These are phyloP conservation scores for Umbelopsis ramanniana DNA, from an alignment of 192 early-diverging fungal genomes.

Conservation along the genomic window DNA sequence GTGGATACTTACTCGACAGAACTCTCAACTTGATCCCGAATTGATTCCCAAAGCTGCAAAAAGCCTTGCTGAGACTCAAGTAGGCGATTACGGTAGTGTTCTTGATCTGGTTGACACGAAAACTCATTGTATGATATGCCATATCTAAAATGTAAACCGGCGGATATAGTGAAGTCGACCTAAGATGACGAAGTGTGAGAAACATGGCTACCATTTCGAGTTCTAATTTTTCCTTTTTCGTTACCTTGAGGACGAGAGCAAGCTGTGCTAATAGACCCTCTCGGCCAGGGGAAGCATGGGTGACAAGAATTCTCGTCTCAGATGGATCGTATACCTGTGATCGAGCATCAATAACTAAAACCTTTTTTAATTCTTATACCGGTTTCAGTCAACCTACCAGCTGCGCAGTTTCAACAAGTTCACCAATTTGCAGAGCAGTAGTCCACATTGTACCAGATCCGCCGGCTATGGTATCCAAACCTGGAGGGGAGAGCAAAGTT, in stretches of 20 bases:
- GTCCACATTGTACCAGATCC: conserved; percentile 69
- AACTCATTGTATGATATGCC: conserved; percentile 67
- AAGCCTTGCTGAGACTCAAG: conserved; percentile 54
- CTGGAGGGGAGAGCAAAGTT: conserved; percentile 24
- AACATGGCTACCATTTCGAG: too few species aligned
- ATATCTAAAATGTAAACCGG: conserved; percentile 66
- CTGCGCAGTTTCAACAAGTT: conserved; percentile 62
- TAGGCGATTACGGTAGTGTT: conserved; percentile 54
- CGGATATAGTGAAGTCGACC: conserved; percentile 68
- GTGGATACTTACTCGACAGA: conserved; percentile 51
- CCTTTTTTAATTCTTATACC: not conserved
- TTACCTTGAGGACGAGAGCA: conserved; percentile 55
- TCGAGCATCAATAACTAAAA: not conserved
- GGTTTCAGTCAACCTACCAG: not conserved
- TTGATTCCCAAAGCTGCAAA: conserved; percentile 56
- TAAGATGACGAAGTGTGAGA: conserved; percentile 13
- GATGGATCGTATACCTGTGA: conserved; percentile 54
- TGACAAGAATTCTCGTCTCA: conserved; percentile 60
- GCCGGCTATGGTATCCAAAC: conserved; percentile 60
- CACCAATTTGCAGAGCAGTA: conserved; percentile 63
- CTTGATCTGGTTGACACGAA: conserved; percentile 56
- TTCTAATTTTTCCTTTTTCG: too few species aligned
- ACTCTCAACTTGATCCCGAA: conserved; percentile 57
- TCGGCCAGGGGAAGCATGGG: conserved; percentile 63
- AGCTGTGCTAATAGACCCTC: conserved; percentile 62